Conservation (phyloP, 495 filamentous ascomycete genomes). For the Aspergillus sparsus region DNA sequence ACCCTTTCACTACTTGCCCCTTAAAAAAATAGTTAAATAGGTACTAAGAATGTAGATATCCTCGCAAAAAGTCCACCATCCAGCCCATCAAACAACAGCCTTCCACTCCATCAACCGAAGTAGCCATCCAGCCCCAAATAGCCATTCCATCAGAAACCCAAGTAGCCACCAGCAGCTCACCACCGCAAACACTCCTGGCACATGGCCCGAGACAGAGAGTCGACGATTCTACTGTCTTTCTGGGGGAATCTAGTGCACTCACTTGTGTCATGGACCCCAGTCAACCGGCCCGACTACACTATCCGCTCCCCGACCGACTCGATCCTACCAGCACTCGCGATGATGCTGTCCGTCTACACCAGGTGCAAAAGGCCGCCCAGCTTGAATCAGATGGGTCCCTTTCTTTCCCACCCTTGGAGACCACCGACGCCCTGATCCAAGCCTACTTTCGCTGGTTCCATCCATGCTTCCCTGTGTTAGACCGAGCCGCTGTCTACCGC, state of each 20-base stretch:
- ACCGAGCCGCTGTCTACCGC: constrained; percentile 30
- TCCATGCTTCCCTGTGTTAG: constrained; percentile 46
- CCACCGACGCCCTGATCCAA: constrained; percentile 35
- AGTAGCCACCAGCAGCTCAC: neutral
- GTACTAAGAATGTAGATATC: constrained; percentile 21
- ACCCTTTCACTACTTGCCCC: neutral
- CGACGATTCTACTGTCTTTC: constrained; percentile 34
- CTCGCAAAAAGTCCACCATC: constrained; percentile 20
- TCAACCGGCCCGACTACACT: constrained; percentile 34
- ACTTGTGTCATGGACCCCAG: constrained; percentile 44
- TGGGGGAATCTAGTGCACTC: constrained; percentile 45
- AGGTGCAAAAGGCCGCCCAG: constrained; percentile 22
- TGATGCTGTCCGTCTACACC: constrained; percentile 22
- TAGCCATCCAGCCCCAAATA: neutral
- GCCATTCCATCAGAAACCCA: neutral
- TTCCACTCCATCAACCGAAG: constrained; percentile 3
- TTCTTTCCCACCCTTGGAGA: constrained; percentile 34
- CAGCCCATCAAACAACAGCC: constrained; percentile 1
- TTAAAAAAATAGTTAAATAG: neutral
- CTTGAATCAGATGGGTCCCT: constrained; percentile 41
- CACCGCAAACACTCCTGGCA: neutral
- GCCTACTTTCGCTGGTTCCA: constrained; percentile 52
- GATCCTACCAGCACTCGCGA: constrained; percentile 24
- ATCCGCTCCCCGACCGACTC: constrained; percentile 33
- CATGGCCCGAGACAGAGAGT: constrained; percentile 4